phyloP scores from a whole-genome alignment of 2,329 filamentous ascomycete species.

The Talaromyces sp. region DNA sequence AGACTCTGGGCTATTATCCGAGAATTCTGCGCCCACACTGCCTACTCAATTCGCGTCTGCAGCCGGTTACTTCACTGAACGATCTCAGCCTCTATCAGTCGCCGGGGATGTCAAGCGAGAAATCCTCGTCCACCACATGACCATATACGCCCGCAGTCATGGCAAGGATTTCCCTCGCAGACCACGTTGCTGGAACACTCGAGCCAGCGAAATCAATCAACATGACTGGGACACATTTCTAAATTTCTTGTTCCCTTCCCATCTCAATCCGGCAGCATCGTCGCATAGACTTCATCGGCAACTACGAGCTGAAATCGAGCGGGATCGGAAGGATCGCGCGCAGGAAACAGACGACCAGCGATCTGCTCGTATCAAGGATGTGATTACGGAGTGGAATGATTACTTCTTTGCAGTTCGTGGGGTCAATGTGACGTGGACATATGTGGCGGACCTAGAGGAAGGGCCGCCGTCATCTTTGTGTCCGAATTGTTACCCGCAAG shows the following conservation, averaged over 20 bases:
- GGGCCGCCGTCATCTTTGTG: conserved; percentile 35
- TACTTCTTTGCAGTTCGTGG: conserved; percentile 38
- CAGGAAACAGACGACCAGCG: conserved; percentile 40
- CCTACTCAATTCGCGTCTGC: conserved; percentile 34
- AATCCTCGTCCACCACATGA: conserved; percentile 33
- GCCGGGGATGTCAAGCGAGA: conserved; percentile 22
- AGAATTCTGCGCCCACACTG: conserved; percentile 13
- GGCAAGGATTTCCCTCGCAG: conserved; percentile 39
- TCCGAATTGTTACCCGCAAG: conserved; percentile 37
- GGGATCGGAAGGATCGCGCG: conserved; percentile 38
- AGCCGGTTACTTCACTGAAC: conserved; percentile 36
- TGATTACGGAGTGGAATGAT: conserved; percentile 41
- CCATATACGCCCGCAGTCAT: conserved; percentile 38
- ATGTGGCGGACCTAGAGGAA: conserved; percentile 30
- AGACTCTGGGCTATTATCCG: conserved; percentile 8
- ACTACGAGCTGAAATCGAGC: conserved; percentile 36
- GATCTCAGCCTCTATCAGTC: conserved; percentile 21
- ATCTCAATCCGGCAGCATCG: conserved; percentile 33
- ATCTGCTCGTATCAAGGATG: conserved; percentile 32
- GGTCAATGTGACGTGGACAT: conserved; percentile 30
- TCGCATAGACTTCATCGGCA: conserved; percentile 35
- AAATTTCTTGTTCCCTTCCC: conserved; percentile 37
- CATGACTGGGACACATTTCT: conserved; percentile 43
- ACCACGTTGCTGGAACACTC: conserved; percentile 37
- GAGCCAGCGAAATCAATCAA: conserved; percentile 31